A percentile compares a stretch with the other conserved stretches of the same genome.
phyloP scores from a whole-genome alignment of 2,329 filamentous ascomycete species.

The Geosmithia putterillii region DNA sequence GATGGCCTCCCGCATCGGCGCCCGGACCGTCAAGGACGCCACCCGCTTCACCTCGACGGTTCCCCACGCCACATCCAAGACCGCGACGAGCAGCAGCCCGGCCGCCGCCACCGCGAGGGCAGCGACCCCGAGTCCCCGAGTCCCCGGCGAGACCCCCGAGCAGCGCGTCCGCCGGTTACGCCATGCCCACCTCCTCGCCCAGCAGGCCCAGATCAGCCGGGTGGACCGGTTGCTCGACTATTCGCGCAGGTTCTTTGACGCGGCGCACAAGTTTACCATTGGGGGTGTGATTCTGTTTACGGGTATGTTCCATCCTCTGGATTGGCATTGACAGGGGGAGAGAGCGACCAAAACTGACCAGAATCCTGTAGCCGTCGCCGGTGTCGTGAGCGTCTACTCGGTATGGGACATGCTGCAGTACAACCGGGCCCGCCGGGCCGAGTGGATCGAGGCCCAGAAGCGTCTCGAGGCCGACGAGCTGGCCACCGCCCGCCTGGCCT shows the following conservation, averaged over 20 bases:
- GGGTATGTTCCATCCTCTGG: constrained; percentile 21
- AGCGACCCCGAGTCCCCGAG: constrained; percentile 8
- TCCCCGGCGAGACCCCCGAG: constrained; percentile 48
- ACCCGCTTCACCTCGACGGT: constrained; percentile 52
- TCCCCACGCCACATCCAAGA: constrained; percentile 55
- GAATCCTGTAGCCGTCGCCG: constrained; percentile 31
- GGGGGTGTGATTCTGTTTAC: constrained; percentile 43
- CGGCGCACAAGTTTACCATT: constrained; percentile 42
- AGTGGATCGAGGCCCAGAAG: constrained; percentile 44
- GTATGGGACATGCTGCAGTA: constrained; percentile 49
- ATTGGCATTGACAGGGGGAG: too few relatives aligned
- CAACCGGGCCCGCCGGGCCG: constrained; percentile 46
- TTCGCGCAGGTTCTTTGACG: constrained; percentile 39
- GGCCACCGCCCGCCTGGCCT: constrained; percentile 44
- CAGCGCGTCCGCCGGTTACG: constrained; percentile 58
- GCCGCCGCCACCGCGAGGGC: constrained; percentile 10
- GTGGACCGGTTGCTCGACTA: constrained; percentile 36
- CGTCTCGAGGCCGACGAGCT: constrained; percentile 41
- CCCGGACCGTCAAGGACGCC: constrained; percentile 65
- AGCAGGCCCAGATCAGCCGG: constrained; percentile 41
- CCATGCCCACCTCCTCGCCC: constrained; percentile 55
- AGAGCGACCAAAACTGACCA: neutral
- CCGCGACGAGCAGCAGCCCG: constrained; percentile 22
- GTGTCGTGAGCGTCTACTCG: constrained; percentile 44
- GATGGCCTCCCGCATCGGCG: constrained; percentile 31